Evolutionary conservation across 1,139 yeast species (phyloP).

Genomic region (Candida sanyaensis): DNA sequence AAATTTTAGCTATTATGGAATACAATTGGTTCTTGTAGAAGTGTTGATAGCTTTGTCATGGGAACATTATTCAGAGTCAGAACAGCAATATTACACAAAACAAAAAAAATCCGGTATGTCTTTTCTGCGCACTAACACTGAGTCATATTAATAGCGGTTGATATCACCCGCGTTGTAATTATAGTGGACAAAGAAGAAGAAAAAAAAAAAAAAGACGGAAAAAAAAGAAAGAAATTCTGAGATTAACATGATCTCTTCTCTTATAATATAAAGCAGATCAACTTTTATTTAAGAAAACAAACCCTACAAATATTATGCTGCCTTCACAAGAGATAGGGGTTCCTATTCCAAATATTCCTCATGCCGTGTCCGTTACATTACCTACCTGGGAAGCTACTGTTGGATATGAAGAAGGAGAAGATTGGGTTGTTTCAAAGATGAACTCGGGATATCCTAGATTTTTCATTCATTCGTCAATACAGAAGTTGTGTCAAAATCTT

Average conservation of each 20-base stretch:
- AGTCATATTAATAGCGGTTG: background rate
- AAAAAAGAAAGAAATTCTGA: background rate
- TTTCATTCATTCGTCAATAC: conserved; percentile 74
- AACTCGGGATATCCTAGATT: conserved; percentile 88
- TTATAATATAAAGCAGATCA: too few species aligned
- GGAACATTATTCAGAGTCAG: background rate
- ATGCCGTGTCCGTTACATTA: conserved; percentile 90
- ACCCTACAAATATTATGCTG: conserved; percentile 4
- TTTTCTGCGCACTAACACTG: background rate
- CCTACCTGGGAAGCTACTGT: conserved; percentile 95
- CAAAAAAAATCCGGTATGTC: too few species aligned
- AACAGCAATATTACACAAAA: background rate
- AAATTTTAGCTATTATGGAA: background rate
- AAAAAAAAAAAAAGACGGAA: background rate
- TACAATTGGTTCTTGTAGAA: too few species aligned
- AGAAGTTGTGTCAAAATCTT: conserved; percentile 53
- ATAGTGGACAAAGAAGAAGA: background rate
- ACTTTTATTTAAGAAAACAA: background rate
- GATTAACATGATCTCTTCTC: background rate
- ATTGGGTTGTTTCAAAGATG: conserved; percentile 81
- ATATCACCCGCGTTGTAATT: too few species aligned
- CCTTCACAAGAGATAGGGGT: conserved; percentile 64
- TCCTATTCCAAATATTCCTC: conserved; percentile 87
- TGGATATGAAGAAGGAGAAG: conserved; percentile 89
- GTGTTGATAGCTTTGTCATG: too few species aligned